These are phyloP conservation scores for Clausena lansium DNA, from an alignment of 345 rosid species.

Conservation along the genomic window DNA sequence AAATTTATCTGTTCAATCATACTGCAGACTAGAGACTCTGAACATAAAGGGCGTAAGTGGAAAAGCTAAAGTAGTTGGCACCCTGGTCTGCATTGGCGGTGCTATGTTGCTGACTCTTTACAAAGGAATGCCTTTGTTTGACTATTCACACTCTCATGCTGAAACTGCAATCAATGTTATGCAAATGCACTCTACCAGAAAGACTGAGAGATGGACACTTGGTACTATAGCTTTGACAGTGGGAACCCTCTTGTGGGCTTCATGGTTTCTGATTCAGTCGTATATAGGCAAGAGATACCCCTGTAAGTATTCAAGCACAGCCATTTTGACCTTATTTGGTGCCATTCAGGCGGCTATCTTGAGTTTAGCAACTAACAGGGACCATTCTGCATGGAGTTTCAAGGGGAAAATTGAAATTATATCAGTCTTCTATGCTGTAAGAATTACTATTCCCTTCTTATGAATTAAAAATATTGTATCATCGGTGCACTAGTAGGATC, in stretches of 20 bases:
- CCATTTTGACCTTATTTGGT: slow-evolving; percentile 60
- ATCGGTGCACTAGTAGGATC: no score
- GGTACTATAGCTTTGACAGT: slow-evolving; percentile 44
- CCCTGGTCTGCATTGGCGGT: slow-evolving; percentile 44
- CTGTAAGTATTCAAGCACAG: slow-evolving; percentile 58
- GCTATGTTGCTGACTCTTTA: slow-evolving; percentile 40
- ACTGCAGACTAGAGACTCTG: slow-evolving; percentile 49
- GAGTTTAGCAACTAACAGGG: slow-evolving; percentile 30
- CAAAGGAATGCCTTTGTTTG: slow-evolving; percentile 46
- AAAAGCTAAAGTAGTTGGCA: slow-evolving; percentile 40
- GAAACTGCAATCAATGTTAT: slow-evolving; percentile 1
- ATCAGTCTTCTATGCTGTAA: slow-evolving; percentile 48
- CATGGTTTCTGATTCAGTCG: slow-evolving; percentile 59
- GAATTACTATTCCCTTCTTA: slow-evolving; percentile 5
- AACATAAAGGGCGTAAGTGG: slow-evolving; percentile 37
- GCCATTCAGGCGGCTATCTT: slow-evolving; percentile 56
- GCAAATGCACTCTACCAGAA: slow-evolving; percentile 15
- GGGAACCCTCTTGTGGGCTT: slow-evolving; percentile 54
- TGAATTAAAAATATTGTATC: neutral
- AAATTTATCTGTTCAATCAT: neutral
- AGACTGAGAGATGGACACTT: slow-evolving; percentile 38
- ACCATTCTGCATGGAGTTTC: slow-evolving; percentile 46
- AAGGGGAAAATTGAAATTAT: slow-evolving; percentile 43
- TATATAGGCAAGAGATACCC: slow-evolving; percentile 49
- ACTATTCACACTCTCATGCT: slow-evolving; percentile 11